phyloP scores from a whole-genome alignment of 139 green algal genomes.

The Chlorella sp. region DNA sequence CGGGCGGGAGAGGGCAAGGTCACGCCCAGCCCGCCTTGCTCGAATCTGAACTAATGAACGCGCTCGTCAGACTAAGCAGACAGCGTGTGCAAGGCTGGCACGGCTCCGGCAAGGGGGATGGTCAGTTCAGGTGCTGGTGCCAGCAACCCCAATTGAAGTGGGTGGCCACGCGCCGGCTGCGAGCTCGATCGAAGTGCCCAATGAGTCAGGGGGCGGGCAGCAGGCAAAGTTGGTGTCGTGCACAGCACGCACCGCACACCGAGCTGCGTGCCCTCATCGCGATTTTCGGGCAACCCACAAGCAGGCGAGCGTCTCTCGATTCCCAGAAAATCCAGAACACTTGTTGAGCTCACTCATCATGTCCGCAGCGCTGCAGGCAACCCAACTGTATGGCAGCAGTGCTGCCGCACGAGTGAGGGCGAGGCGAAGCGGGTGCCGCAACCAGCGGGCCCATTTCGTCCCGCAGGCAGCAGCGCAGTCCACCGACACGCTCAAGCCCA shows the following conservation, averaged over 20 bases:
- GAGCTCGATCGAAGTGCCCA: too few relatives aligned
- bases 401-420: background rate
- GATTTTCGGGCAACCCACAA: background rate
- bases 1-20: too few relatives aligned
- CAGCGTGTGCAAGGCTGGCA: too few relatives aligned
- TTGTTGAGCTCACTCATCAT: background rate
- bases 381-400: background rate
- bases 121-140: too few relatives aligned
- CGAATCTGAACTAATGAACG: too few relatives aligned
- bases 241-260: background rate
- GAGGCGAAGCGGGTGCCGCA: background rate
- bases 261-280: background rate
- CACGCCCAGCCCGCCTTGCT: too few relatives aligned
- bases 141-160: too few relatives aligned
- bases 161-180: too few relatives aligned
- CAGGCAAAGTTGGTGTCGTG: too few relatives aligned
- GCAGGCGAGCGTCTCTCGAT: background rate
- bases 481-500: background rate
- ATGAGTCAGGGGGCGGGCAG: too few relatives aligned
- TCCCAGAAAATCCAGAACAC: background rate
- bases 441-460: background rate
- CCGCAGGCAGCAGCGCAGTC: background rate
- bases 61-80: too few relatives aligned
- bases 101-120: too few relatives aligned
- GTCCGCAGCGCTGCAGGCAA: background rate